A percentile compares a stretch with the other conserved stretches of the same genome.
These are phyloP conservation scores for Xanthoceras sorbifolium DNA, from an alignment of 345 rosid genomes.

Conservation along the genomic window DNA sequence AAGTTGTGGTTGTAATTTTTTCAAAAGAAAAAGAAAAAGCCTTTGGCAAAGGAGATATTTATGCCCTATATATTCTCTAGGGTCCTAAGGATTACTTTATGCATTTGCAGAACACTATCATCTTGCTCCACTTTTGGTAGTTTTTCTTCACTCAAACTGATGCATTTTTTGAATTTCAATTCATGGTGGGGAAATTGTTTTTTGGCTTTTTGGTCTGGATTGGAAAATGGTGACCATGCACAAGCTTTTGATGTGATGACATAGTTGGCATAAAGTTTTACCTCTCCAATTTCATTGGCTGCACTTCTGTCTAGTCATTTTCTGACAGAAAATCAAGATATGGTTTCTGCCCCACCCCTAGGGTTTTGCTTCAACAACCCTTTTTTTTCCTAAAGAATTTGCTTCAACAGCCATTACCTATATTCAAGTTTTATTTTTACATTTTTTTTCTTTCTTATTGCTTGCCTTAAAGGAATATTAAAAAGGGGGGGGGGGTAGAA, in stretches of 20 bases:
- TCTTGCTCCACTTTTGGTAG: conserved; percentile 11
- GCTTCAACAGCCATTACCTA: no score
- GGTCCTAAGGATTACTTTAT: neutral
- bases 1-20: neutral
- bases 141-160: conserved; percentile 7
- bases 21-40: neutral
- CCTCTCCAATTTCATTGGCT: conserved; percentile 2
- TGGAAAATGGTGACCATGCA: neutral
- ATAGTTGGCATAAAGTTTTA: conserved; percentile 7
- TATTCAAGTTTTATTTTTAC: no score
- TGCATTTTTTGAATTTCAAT: conserved; percentile 11
- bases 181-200: conserved; percentile 2
- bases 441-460: no score
- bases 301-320: conserved; percentile 9
- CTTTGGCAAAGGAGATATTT: neutral
- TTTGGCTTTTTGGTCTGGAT: conserved; percentile 4
- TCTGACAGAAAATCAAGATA: neutral
- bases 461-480: no score
- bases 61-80: neutral
- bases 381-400: no score
- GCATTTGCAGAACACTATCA: conserved; percentile 3
- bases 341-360: conserved; percentile 9
- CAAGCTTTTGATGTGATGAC: neutral
- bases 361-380: neutral
- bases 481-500: no score